Evolutionary conservation across 1,284 basidiomycete genomes (phyloP).

Genomic region (Vanrija sp.): DNA sequence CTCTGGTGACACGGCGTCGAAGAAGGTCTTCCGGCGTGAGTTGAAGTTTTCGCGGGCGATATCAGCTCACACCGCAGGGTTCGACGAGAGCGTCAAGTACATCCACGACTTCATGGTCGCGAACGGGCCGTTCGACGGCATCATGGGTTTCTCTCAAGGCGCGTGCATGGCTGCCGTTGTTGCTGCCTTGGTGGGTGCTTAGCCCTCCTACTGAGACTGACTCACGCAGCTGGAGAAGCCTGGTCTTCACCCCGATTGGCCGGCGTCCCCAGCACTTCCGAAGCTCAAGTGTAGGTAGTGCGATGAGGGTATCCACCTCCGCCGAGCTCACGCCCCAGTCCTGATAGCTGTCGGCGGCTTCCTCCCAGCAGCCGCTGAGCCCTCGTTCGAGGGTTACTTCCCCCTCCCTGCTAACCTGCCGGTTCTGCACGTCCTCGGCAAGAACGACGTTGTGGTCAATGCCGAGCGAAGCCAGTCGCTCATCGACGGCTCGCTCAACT

Average conservation of each 20-base stretch:
- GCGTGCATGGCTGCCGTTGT: constrained; percentile 73
- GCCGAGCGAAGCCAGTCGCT: constrained; percentile 65
- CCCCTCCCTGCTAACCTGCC: constrained; percentile 55
- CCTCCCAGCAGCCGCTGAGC: constrained; percentile 31
- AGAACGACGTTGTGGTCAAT: constrained; percentile 72
- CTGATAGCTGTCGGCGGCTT: constrained; percentile 56
- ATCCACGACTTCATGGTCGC: constrained; percentile 49
- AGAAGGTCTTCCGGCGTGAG: constrained; percentile 47
- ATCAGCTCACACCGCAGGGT: constrained; percentile 47
- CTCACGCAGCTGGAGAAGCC: constrained; percentile 55
- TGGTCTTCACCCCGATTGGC: constrained; percentile 60
- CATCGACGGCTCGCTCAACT: constrained; percentile 56
- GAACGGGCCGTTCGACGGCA: constrained; percentile 56
- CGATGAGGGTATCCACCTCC: constrained; percentile 59
- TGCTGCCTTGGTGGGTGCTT: constrained; percentile 65
- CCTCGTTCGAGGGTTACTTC: constrained; percentile 54
- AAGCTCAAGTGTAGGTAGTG: constrained; percentile 57
- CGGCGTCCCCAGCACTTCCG: constrained; percentile 58
- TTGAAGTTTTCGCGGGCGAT: background rate
- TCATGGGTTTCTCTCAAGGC: constrained; percentile 83
- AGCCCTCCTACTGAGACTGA: background rate
- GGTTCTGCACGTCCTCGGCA: constrained; percentile 75
- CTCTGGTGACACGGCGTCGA: constrained; percentile 50
- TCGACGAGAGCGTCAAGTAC: constrained; percentile 58
- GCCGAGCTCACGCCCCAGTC: constrained; percentile 53